Evolutionary conservation across 352 stramenopile species (phyloP).

Genomic region (Globisporangium cystogenes): DNA sequence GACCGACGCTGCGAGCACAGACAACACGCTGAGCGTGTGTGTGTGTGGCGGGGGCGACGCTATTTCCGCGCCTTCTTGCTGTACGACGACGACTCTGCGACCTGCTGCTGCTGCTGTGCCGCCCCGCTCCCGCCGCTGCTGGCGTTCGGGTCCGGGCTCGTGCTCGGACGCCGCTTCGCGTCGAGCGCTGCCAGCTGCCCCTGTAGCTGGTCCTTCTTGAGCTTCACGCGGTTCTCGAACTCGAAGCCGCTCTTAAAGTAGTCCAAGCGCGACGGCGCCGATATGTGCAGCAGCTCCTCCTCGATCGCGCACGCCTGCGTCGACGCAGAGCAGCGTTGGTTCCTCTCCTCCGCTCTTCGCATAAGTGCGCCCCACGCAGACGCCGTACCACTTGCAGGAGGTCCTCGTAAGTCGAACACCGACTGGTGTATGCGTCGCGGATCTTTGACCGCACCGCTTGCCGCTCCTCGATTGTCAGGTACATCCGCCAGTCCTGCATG

Average conservation of each 20-base stretch:
- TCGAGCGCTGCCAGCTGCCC: conserved; percentile 77
- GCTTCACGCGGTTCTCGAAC: conserved; percentile 87
- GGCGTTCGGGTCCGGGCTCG: conserved; percentile 23
- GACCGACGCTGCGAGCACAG: conserved; percentile 1
- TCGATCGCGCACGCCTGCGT: conserved; percentile 80
- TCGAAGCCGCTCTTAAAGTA: conserved; percentile 91
- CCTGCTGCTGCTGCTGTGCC: conserved; percentile 12
- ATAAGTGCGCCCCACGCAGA: not conserved
- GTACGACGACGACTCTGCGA: conserved; percentile 22
- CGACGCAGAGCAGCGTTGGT: not conserved
- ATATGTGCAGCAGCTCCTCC: conserved; percentile 87
- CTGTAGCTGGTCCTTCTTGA: conserved; percentile 88
- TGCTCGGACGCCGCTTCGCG: conserved; percentile 58
- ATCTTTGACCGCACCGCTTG: conserved; percentile 87
- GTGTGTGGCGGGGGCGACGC: not conserved
- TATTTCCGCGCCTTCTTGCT: conserved; percentile 62
- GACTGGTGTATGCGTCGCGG: conserved; percentile 78
- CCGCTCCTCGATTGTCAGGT: conserved; percentile 87
- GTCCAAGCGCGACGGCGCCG: conserved; percentile 79
- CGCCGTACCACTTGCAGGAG: conserved; percentile 79
- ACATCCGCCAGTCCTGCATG: conserved; percentile 89
- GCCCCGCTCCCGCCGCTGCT: conserved; percentile 25
- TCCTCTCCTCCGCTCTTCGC: no score
- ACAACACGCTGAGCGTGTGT: conserved; percentile 1
- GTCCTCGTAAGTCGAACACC: conserved; percentile 84